phyloP scores from a whole-genome alignment of 2,329 filamentous ascomycete genomes.

The Nemania sp. region DNA sequence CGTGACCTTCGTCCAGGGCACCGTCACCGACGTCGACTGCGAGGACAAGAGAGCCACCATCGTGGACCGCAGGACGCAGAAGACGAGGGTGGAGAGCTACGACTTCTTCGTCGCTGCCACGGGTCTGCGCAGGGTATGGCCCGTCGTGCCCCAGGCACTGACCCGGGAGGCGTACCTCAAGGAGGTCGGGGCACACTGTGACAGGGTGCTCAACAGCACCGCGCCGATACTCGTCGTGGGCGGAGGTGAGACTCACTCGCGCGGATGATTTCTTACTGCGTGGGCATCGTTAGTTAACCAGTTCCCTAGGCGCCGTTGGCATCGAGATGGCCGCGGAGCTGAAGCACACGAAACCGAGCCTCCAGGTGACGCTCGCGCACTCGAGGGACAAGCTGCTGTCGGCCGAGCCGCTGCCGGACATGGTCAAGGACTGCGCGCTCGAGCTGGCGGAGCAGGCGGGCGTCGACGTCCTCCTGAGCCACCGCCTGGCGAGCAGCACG shows the following conservation, averaged over 20 bases:
- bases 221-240: constrained; percentile 74
- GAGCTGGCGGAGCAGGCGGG: constrained; percentile 63
- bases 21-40: constrained; percentile 63
- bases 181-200: constrained; percentile 65
- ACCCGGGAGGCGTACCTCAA: constrained; percentile 65
- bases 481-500: constrained; percentile 57
- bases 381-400: constrained; percentile 72
- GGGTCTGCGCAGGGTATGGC: constrained; percentile 71
- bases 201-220: constrained; percentile 54
- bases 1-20: constrained; percentile 69
- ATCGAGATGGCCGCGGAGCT: constrained; percentile 83
- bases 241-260: constrained; percentile 53
- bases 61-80: constrained; percentile 52
- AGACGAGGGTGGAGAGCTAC: constrained; percentile 56
- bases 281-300: not conserved
- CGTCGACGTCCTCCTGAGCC: constrained; percentile 67
- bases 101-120: constrained; percentile 78
- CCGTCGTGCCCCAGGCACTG: constrained; percentile 71
- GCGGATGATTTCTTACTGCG: constrained; percentile 2
- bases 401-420: constrained; percentile 71
- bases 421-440: constrained; percentile 66
- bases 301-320: constrained; percentile 65
- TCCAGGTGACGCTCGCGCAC: constrained; percentile 74
- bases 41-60: constrained; percentile 63
- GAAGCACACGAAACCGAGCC: constrained; percentile 66